Evolutionary conservation across 1,284 basidiomycete genomes (phyloP).

Genomic region (Leccinum pseudoinsigne): DNA sequence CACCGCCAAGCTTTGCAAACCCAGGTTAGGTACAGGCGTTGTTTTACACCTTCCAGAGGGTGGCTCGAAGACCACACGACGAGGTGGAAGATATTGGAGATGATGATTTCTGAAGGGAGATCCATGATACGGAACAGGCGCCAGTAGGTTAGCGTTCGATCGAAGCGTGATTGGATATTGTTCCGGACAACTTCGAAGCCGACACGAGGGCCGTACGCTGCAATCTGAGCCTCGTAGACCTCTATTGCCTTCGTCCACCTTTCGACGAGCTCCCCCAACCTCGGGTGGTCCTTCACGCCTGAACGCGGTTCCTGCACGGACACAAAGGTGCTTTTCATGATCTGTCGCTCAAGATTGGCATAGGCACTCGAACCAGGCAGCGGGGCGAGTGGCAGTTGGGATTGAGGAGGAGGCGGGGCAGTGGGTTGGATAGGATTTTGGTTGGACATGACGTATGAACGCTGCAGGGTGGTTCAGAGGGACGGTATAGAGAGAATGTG

Average conservation of each 20-base stretch:
- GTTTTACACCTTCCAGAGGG: constrained; percentile 33
- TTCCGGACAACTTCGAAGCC: constrained; percentile 6
- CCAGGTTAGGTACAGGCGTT: constrained; percentile 53
- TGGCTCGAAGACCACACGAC: constrained; percentile 47
- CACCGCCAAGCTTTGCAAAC: constrained; percentile 58
- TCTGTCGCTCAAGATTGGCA: no score
- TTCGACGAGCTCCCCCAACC: constrained; percentile 8
- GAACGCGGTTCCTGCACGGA: constrained; percentile 14
- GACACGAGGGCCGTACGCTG: constrained; percentile 20
- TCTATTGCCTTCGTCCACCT: constrained; percentile 20
- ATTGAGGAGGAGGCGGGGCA: constrained; percentile 4
- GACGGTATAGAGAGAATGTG: not conserved
- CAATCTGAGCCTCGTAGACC: constrained; percentile 23
- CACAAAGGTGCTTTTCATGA: constrained; percentile 11
- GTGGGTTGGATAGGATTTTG: constrained; percentile 9
- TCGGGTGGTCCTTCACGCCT: not conserved
- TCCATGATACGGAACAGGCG: constrained; percentile 56
- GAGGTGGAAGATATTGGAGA: constrained; percentile 59
- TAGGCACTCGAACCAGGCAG: no score
- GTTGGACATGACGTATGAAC: constrained; percentile 15
- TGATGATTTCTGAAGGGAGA: constrained; percentile 57
- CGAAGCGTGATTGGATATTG: constrained; percentile 19
- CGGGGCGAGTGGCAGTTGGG: no score
- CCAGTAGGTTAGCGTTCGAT: constrained; percentile 38
- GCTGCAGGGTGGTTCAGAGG: constrained; percentile 7